Conservation (phyloP, 2,329 filamentous ascomycete species). For the Trichophyton rubrum region DNA sequence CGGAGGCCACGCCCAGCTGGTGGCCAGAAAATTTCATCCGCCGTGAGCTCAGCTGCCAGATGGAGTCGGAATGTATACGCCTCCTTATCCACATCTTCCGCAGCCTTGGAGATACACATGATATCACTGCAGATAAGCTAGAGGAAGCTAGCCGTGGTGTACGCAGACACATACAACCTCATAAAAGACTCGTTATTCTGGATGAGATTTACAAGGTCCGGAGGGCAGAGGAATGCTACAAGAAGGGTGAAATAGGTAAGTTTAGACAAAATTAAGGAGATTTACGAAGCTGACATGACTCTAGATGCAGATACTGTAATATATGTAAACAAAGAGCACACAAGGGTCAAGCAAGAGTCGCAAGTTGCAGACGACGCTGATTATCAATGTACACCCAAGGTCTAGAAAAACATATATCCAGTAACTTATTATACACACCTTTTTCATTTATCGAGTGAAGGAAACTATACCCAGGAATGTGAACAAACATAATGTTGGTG, state of each 20-base stretch:
- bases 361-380: background rate
- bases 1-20: constrained; percentile 29
- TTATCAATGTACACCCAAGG: background rate
- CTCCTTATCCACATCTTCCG: constrained; percentile 32
- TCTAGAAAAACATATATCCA: too few species aligned
- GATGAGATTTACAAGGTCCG: constrained; percentile 25
- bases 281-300: background rate
- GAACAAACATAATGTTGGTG: too few species aligned
- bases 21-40: constrained; percentile 25
- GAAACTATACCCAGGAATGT: background rate
- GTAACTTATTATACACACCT: background rate
- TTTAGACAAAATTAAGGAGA: constrained; percentile 16
- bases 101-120: constrained; percentile 22
- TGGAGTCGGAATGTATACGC: constrained; percentile 31
- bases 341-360: constrained; percentile 11
- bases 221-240: constrained; percentile 29
- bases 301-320: constrained; percentile 18
- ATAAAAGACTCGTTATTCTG: constrained; percentile 26
- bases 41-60: constrained; percentile 38
- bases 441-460: background rate
- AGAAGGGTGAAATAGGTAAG: constrained; percentile 31
- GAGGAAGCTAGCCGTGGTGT: constrained; percentile 30
- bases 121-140: constrained; percentile 28
- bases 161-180: constrained; percentile 23
- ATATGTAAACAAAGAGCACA: constrained; percentile 23